phyloP scores from a whole-genome alignment of 768 basidiomycete genomes.

The Tulasnella sp. region DNA sequence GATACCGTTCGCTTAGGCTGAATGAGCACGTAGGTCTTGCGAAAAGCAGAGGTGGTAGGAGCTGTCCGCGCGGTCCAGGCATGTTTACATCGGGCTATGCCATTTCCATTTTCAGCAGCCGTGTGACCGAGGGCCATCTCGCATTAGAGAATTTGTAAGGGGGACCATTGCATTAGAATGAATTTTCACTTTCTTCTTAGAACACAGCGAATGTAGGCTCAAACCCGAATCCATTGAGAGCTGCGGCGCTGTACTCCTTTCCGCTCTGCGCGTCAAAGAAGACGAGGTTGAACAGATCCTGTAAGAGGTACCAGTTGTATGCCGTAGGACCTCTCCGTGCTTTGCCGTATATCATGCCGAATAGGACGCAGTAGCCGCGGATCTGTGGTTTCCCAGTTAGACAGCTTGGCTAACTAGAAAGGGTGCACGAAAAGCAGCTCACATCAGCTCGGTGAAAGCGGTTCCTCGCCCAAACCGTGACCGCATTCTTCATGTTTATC shows the following conservation, averaged over 20 bases:
- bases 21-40: too few relatives aligned
- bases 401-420: not conserved
- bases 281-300: not conserved
- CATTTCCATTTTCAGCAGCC: too few relatives aligned
- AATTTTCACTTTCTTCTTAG: not conserved
- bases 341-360: not conserved
- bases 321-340: not conserved
- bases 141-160: too few relatives aligned
- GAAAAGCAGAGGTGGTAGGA: too few relatives aligned
- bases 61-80: too few relatives aligned
- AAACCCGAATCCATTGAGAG: not conserved
- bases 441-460: not conserved
- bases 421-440: not conserved
- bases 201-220: not conserved
- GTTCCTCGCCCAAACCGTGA: not conserved
- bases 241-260: not conserved
- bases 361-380: not conserved
- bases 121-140: too few relatives aligned
- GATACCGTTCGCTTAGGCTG: not conserved
- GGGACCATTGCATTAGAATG: too few relatives aligned
- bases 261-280: not conserved
- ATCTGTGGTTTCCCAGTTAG: not conserved
- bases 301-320: not conserved
- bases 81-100: too few relatives aligned
- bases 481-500: not conserved